Conservation (phyloP, 2,329 filamentous ascomycete genomes). For the Cytospora paraplurivora region DNA sequence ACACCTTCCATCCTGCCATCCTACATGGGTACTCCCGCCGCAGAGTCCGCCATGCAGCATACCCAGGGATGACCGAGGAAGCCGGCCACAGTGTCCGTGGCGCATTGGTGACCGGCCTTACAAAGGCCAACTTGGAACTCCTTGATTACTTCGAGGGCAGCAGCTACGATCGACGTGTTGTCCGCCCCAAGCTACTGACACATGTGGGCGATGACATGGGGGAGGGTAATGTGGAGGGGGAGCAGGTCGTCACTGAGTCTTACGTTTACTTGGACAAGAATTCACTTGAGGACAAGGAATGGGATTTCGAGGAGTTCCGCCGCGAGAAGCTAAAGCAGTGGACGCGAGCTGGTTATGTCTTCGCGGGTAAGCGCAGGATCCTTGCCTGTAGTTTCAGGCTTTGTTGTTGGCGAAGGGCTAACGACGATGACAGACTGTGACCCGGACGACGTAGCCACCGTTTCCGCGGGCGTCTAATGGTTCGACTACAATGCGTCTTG, state of each 20-base stretch:
- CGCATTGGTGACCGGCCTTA: constrained; percentile 76
- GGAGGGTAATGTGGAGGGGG: constrained; percentile 46
- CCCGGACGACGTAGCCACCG: constrained; percentile 30
- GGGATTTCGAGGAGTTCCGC: constrained; percentile 86
- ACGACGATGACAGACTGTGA: constrained; percentile 29
- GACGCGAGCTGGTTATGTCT: constrained; percentile 53
- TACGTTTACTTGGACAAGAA: constrained; percentile 63
- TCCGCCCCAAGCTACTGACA: constrained; percentile 54
- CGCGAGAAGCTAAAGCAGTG: constrained; percentile 66
- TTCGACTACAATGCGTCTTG: not conserved
- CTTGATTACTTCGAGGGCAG: constrained; percentile 82
- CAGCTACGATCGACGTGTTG: constrained; percentile 65
- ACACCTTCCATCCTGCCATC: constrained; percentile 71
- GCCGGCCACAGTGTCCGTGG: constrained; percentile 66
- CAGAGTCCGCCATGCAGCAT: constrained; percentile 71
- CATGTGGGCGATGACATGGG: constrained; percentile 42
- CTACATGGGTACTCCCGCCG: constrained; percentile 71
- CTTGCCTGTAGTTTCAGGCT: not conserved
- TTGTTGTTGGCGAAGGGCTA: constrained; percentile 5
- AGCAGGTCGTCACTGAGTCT: constrained; percentile 57
- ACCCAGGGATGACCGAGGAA: constrained; percentile 73
- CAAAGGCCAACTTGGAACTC: constrained; percentile 70
- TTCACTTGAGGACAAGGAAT: constrained; percentile 71
- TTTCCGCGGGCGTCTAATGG: constrained; percentile 21
- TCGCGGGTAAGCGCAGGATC: constrained; percentile 41